Evolutionary conservation across 768 basidiomycete genomes (phyloP), one percentile per base, ranked within the genome.

Genomic region (Chlorophyllum brunneum): DNA sequence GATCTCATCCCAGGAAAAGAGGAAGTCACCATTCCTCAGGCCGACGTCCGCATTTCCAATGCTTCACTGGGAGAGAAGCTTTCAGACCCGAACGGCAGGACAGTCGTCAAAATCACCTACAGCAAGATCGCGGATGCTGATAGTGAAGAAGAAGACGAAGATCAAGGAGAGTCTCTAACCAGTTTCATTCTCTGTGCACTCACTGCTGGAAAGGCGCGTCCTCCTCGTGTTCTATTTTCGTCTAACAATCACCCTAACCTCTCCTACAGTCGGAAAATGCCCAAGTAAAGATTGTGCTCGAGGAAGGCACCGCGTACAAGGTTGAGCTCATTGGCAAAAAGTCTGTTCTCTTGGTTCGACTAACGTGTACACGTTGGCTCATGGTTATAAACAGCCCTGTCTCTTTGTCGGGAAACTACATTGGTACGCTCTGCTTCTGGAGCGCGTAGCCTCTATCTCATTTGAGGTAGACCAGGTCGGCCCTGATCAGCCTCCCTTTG

Each of bases 251-350:
- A n/a, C 53, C 15, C 42, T 51, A 48, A 55, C 47, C 45, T 42
- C 50, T 31, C 31, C 23, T 38, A 15, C 58, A 94, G 92, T 81
- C 86, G 57, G 92, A 94, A 67, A 89, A 94, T 63, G 76, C 80
- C 11, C 68, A 76, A 9, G 71, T 86, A 33, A 82, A 93, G 64
- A 67, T 95, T 38, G 77, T 85, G 31, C 78, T 95, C 48, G 79
- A 83, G 55, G 77, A 79, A 23, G 80, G 83, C 10, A 79, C 79
- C 41, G 78, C 81, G 31, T 86, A 85, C 61, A 64, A 77, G 48
- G 82, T 95, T 63, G 80, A 87, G 63, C 71, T 81, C 41, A 76
- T 83, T 39, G 93, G 93, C 53, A 86, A 90, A 71, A 97, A 97
- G 89, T 92, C 58, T 18, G 50, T 33, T 60, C 56, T 52, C 48